Base-by-base conservation (phyloP, 768 basidiomycete genomes). In the Pleurotus eryngii region DNA sequence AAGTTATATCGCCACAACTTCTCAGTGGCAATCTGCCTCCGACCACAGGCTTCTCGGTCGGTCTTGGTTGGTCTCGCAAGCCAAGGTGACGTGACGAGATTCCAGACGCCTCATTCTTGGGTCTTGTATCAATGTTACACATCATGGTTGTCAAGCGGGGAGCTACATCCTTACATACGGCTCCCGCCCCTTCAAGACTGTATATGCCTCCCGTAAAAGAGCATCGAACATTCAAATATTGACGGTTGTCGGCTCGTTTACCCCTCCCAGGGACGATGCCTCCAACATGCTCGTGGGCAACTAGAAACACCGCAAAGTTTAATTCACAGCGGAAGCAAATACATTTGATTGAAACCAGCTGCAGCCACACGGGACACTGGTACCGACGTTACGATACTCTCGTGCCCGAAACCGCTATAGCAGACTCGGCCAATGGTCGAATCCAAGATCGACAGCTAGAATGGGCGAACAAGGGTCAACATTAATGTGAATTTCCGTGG, bases 381-480 rank as follows among this genome's bases (percentile, higher is more conserved):
- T 15, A 39, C 51, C 14, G 14, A 48, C 30, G 30, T 4, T 22
- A 48, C 30, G 20, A n/a, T 18, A 17, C 46, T 56, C 14, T 46
- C 46, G 55, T 37, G 55, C n/a, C 55, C 24, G 55, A 48, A 15
- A 43, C 37, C 38, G 20, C 45, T 56, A 49, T 48, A 56, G 30
- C 14, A 42, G 51, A 46, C 68, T 65, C 35, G 73, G 73, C 87
- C 86, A 87, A 65, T 88, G 71, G n/a, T 85, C 85, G 63, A 89
- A 88, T 7, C 86, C 86, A 47, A 88, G 81, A 47, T 86, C 83
- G 55, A 87, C 73, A 49, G 83, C 84, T 85, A 60, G 49, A 54
- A 61, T 63, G 59, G 67, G 63, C 40, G 24, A 58, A 40, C 40
- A 60, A 57, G 48, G 18, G 20, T 58, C 35, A 60, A 24, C 46